Conservation (phyloP, 1,284 basidiomycete species). For the Hemileia vastatrix region DNA sequence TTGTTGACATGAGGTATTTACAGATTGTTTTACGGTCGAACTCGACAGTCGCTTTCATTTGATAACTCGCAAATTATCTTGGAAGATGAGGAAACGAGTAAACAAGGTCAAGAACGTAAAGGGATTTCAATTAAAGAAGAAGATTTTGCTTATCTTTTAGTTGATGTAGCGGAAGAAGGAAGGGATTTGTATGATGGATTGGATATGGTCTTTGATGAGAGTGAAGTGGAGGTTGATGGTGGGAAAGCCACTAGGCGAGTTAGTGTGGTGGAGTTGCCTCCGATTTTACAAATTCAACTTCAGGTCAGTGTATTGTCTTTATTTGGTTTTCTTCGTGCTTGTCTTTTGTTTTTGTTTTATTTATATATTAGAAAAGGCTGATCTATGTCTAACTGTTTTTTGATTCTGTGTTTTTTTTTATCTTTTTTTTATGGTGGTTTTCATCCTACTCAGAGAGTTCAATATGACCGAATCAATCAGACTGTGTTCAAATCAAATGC, state of each 20-base stretch:
- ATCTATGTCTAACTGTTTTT: not conserved
- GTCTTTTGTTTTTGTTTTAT: conserved; percentile 6
- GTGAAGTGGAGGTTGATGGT: conserved; percentile 71
- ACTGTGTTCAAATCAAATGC: conserved; percentile 93
- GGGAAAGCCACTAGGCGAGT: conserved; percentile 79
- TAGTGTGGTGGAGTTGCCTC: conserved; percentile 72
- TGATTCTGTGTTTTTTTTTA: not conserved
- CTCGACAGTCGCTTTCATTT: conserved; percentile 61
- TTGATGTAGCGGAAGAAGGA: conserved; percentile 76
- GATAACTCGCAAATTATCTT: conserved; percentile 37
- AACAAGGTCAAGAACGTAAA: conserved; percentile 47
- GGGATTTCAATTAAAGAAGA: conserved; percentile 72
- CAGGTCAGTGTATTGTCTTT: conserved; percentile 53
- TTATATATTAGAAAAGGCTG: not conserved
- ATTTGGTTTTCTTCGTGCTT: not conserved
- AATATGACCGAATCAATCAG: conserved; percentile 82
- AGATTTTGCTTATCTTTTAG: conserved; percentile 82
- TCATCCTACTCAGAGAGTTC: conserved; percentile 64
- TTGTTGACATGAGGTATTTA: too few relatives aligned
- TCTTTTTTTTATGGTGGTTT: conserved; percentile 7
- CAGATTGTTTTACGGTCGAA: conserved; percentile 79
- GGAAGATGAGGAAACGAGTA: conserved; percentile 46
- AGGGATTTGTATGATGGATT: conserved; percentile 89
- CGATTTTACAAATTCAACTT: conserved; percentile 85
- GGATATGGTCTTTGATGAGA: conserved; percentile 80